Conservation (phyloP, 2,329 filamentous ascomycete genomes). For the Colletotrichum echinochloae region DNA sequence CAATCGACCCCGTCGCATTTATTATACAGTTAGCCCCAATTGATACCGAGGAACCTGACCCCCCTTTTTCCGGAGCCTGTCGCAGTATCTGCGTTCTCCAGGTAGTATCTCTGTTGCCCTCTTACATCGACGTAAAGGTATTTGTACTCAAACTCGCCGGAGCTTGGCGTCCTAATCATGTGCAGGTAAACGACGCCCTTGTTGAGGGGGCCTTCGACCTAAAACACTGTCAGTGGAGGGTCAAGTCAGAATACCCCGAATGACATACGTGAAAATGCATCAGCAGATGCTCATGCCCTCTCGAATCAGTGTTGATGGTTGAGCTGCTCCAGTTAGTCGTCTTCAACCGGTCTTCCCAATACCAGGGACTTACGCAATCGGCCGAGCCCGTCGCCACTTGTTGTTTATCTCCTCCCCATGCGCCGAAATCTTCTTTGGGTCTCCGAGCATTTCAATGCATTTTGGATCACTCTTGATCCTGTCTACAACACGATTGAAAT, state of each 20-base stretch:
- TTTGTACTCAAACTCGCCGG: slow-evolving; percentile 80
- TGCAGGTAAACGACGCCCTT: slow-evolving; percentile 82
- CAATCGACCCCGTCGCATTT: neutral
- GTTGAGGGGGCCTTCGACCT: slow-evolving; percentile 82
- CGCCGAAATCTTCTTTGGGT: slow-evolving; percentile 79
- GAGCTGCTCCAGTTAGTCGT: slow-evolving; percentile 63
- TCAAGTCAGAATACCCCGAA: neutral
- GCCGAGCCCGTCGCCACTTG: slow-evolving; percentile 79
- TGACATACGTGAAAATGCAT: slow-evolving; percentile 84
- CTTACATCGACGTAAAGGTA: slow-evolving; percentile 84
- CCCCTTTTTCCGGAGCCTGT: slow-evolving; percentile 54
- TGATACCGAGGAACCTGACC: slow-evolving; percentile 71
- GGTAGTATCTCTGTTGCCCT: slow-evolving; percentile 74
- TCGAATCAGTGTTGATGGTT: slow-evolving; percentile 74
- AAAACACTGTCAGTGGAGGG: slow-evolving; percentile 38
- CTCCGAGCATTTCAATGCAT: slow-evolving; percentile 81
- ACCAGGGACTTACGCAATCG: slow-evolving; percentile 63
- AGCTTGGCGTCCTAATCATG: slow-evolving; percentile 75
- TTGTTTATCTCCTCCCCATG: slow-evolving; percentile 85
- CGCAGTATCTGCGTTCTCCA: slow-evolving; percentile 69
- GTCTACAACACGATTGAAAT: slow-evolving; percentile 89
- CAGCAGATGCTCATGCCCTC: slow-evolving; percentile 82
- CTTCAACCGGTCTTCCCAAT: neutral
- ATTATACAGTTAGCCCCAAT: slow-evolving; percentile 58
- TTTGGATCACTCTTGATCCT: slow-evolving; percentile 78